Evolutionary conservation across 2,329 filamentous ascomycete genomes (phyloP).

Genomic region (Pseudopyricularia javanii): DNA sequence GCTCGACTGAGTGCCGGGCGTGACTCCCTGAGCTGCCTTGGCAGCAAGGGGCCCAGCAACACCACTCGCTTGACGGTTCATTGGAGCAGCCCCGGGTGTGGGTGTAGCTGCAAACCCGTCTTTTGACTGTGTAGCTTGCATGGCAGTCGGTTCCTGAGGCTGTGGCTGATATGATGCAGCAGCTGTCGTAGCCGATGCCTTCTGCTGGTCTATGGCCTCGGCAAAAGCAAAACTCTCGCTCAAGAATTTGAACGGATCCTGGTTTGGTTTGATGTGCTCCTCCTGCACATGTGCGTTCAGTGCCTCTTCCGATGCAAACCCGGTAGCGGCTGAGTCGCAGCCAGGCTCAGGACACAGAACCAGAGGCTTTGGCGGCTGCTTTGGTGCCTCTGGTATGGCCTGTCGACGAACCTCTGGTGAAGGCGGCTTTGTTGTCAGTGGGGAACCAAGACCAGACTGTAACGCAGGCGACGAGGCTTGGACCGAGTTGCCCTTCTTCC

Average conservation of each 20-base stretch:
- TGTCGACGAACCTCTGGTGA: conserved; percentile 33
- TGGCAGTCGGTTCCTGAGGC: conserved; percentile 15
- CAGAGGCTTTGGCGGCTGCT: conserved; percentile 23
- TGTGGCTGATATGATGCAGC: neutral
- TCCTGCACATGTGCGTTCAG: conserved; percentile 41
- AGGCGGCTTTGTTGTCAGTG: conserved; percentile 34
- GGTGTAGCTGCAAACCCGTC: conserved; percentile 26
- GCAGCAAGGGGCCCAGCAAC: neutral
- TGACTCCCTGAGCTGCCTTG: conserved; percentile 13
- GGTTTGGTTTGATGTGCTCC: conserved; percentile 43
- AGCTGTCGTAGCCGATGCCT: conserved; percentile 3
- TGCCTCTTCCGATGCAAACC: conserved; percentile 42
- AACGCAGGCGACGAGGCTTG: conserved; percentile 21
- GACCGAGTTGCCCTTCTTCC: conserved; percentile 31
- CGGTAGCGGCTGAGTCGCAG: conserved; percentile 37
- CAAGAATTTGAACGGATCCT: conserved; percentile 41
- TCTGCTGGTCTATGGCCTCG: conserved; percentile 32
- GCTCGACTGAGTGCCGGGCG: conserved; percentile 9
- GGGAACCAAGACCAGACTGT: conserved; percentile 25
- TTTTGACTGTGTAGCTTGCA: conserved; percentile 30
- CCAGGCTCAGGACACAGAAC: conserved; percentile 39
- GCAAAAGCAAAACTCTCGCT: conserved; percentile 33
- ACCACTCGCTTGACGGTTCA: conserved; percentile 35
- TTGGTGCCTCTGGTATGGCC: conserved; percentile 17
- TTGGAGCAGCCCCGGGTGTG: conserved; percentile 36